Evolutionary conservation across 2,329 filamentous ascomycete species (phyloP).

Genomic region (Claviceps maximensis): DNA sequence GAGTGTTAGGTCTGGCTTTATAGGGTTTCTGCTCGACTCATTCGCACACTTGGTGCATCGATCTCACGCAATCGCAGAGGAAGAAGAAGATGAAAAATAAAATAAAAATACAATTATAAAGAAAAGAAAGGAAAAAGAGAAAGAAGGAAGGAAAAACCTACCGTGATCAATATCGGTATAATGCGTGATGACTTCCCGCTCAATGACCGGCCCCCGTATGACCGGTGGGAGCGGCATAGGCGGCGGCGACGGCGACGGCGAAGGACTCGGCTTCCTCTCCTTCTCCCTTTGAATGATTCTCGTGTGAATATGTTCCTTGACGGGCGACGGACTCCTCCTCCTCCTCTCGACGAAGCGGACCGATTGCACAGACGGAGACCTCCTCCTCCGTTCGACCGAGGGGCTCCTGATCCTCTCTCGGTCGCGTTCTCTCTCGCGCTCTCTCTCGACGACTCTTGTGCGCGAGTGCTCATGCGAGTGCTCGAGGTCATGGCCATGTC

Average conservation of each 20-base stretch:
- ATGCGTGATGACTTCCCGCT: constrained; percentile 80
- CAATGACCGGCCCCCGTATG: constrained; percentile 65
- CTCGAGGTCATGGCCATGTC: constrained; percentile 18
- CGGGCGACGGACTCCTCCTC: constrained; percentile 25
- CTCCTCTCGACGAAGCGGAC: constrained; percentile 26
- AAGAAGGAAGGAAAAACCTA: constrained; percentile 26
- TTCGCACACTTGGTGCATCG: no score
- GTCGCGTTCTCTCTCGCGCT: constrained; percentile 27
- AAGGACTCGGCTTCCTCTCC: constrained; percentile 20
- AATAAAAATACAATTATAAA: no score
- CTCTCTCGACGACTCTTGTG: constrained; percentile 26
- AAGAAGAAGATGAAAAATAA: no score
- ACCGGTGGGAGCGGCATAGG: constrained; percentile 49
- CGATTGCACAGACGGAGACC: constrained; percentile 15
- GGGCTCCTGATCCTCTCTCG: constrained; percentile 27
- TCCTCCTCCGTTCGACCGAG: constrained; percentile 16
- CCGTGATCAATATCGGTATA: constrained; percentile 81
- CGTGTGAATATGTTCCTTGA: constrained; percentile 33
- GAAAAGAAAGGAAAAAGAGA: neutral
- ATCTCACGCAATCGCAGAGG: no score
- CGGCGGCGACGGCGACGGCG: constrained; percentile 31
- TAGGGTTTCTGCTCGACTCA: no score
- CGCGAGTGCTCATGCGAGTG: constrained; percentile 18
- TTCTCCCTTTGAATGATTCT: constrained; percentile 36
- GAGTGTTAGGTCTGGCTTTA: no score